Percentiles rank a stretch among this genome's conserved stretches.
Evolutionary conservation across 257 asterid genomes (phyloP).

Genomic region (Buddleja alternifolia): DNA sequence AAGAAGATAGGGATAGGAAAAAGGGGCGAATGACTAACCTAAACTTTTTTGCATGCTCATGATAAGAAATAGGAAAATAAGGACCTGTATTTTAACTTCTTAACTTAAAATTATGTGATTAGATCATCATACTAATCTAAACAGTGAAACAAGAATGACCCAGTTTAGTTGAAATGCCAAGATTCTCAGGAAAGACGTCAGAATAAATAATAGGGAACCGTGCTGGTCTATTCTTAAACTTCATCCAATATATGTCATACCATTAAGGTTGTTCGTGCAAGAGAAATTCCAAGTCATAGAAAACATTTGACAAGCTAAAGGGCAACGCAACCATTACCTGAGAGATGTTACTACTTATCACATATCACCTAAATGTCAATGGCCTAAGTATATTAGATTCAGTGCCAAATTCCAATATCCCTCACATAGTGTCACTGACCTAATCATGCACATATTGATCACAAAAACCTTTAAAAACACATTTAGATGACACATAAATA

Average conservation of each 20-base stretch:
- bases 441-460: not conserved
- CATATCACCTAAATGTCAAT: not conserved
- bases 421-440: constrained; percentile 1
- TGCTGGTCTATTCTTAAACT: not conserved
- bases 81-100: not conserved
- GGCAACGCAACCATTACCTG: not conserved
- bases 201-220: not conserved
- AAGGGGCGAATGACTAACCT: too few species aligned
- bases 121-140: too few species aligned
- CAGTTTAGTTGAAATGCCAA: not conserved
- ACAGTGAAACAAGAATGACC: not conserved
- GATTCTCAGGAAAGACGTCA: not conserved
- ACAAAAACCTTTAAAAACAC: not conserved
- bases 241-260: not conserved
- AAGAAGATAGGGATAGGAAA: too few species aligned
- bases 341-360: not conserved
- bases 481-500: not conserved
- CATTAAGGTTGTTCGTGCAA: not conserved
- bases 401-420: not conserved
- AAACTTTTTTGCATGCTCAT: not conserved
- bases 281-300: not conserved
- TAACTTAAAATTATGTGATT: not conserved
- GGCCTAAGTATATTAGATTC: not conserved
- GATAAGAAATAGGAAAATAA: not conserved
- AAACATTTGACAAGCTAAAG: not conserved